These are phyloP conservation scores for Striga asiatica DNA, from an alignment of 257 asterid genomes.

Conservation along the genomic window DNA sequence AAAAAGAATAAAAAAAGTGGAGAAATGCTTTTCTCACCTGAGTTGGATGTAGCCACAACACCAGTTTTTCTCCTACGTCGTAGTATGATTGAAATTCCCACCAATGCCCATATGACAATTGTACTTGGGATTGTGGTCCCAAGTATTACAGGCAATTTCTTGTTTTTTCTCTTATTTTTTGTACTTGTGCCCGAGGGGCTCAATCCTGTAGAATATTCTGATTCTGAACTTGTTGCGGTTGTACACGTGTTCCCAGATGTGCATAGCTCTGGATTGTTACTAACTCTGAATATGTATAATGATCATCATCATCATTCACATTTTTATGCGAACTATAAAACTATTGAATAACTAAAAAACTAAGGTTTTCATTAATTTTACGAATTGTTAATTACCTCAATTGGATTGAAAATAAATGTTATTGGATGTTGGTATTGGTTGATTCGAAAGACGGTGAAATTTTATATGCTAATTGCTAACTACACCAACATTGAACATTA, in stretches of 20 bases:
- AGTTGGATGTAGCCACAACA: not conserved
- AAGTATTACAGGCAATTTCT: constrained; percentile 22
- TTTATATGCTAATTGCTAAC: too few species aligned
- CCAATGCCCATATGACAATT: not conserved
- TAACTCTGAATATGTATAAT: constrained; percentile 25
- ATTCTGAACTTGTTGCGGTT: not conserved
- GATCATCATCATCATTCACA: not conserved
- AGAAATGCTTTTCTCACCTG: not conserved
- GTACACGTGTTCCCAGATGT: constrained; percentile 20
- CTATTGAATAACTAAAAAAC: too few species aligned
- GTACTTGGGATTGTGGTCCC: constrained; percentile 13
- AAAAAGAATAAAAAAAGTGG: too few species aligned
- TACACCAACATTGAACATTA: too few species aligned
- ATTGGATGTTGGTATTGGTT: too few species aligned
- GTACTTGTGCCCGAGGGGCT: not conserved
- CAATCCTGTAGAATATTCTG: not conserved
- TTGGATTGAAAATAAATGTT: too few species aligned
- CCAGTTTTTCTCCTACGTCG: not conserved
- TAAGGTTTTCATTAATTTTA: too few species aligned
- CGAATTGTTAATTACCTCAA: too few species aligned
- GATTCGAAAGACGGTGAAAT: too few species aligned
- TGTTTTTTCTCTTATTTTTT: not conserved
- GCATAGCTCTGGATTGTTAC: constrained; percentile 38
- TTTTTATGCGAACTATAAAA: too few species aligned
- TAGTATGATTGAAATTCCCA: not conserved